These are phyloP conservation scores for Cucurbita maxima DNA, from an alignment of 306 rosid species.

Conservation along the genomic window DNA sequence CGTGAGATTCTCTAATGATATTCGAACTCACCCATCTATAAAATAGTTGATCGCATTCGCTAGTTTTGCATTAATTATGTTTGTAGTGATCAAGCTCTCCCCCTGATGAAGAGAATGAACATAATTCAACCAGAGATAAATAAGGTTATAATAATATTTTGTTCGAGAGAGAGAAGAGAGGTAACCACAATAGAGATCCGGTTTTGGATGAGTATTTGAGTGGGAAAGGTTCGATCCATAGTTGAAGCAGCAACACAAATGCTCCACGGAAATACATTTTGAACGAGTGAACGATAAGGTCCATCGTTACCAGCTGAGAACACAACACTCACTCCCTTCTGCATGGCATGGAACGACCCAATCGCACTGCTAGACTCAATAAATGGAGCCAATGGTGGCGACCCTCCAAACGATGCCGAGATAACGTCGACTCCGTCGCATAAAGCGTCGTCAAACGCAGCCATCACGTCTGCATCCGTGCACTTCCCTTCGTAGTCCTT, in stretches of 20 bases:
- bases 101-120: slow-evolving; percentile 14
- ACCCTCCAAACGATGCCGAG: slow-evolving; percentile 30
- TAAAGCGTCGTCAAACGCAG: slow-evolving; percentile 46
- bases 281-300: slow-evolving; percentile 27
- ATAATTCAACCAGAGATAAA: neutral
- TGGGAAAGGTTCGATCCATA: slow-evolving; percentile 29
- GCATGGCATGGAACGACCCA: slow-evolving; percentile 48
- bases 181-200: slow-evolving; percentile 13
- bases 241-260: slow-evolving; percentile 47
- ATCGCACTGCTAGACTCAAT: slow-evolving; percentile 13
- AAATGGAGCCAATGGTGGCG: slow-evolving; percentile 22
- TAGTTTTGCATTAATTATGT: slow-evolving; percentile 19
- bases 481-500: slow-evolving; percentile 20
- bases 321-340: slow-evolving; percentile 32
- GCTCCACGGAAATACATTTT: slow-evolving; percentile 43
- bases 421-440: slow-evolving; percentile 38
- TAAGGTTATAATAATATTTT: no score
- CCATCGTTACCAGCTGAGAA: slow-evolving; percentile 41
- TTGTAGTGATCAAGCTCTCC: slow-evolving; percentile 27
- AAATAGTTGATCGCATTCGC: slow-evolving; percentile 23
- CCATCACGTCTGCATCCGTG: slow-evolving; percentile 34
- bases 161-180: neutral
- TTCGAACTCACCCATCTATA: slow-evolving; percentile 11
- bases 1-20: no score
- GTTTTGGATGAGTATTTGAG: slow-evolving; percentile 13